Percentiles rank a stretch among this genome's conserved stretches.
Conservation (phyloP, 495 filamentous ascomycete species). For the Massariosphaeria phaeospora region DNA sequence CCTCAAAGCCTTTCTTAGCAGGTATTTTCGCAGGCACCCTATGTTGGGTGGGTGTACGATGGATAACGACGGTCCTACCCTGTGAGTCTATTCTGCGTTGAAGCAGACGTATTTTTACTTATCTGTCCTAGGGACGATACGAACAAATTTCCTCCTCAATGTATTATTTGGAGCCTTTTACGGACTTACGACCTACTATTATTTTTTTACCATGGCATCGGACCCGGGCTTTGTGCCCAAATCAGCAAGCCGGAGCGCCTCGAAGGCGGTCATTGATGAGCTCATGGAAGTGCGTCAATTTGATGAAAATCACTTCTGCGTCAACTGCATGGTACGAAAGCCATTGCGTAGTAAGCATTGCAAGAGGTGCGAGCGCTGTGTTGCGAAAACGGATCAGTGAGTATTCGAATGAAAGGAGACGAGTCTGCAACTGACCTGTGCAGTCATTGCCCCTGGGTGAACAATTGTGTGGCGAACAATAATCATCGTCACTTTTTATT, state of each 20-base stretch:
- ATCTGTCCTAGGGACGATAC: slow-evolving; percentile 56
- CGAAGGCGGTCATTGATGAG: slow-evolving; percentile 80
- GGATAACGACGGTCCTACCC: slow-evolving; percentile 67
- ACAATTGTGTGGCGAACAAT: slow-evolving; percentile 91
- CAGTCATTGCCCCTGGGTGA: slow-evolving; percentile 96
- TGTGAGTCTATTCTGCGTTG: slow-evolving; percentile 42
- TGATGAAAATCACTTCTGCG: slow-evolving; percentile 90
- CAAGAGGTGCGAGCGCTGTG: slow-evolving; percentile 79
- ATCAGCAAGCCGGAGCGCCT: slow-evolving; percentile 75
- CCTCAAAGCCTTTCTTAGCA: slow-evolving; percentile 73
- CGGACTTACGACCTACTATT: slow-evolving; percentile 73
- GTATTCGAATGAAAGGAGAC: slow-evolving; percentile 34
- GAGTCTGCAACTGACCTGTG: slow-evolving; percentile 42
- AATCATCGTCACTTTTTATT: slow-evolving; percentile 94
- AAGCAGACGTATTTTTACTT: neutral
- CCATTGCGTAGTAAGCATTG: slow-evolving; percentile 95
- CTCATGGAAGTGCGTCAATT: slow-evolving; percentile 80
- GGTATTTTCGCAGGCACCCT: slow-evolving; percentile 87
- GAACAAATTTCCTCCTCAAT: slow-evolving; percentile 63
- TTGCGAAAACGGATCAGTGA: slow-evolving; percentile 96
- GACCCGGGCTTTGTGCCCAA: slow-evolving; percentile 97
- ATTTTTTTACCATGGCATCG: slow-evolving; percentile 72
- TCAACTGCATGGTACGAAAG: slow-evolving; percentile 85
- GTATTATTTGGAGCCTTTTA: slow-evolving; percentile 63
- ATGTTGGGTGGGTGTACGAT: slow-evolving; percentile 76